Conservation (phyloP, 2,329 filamentous ascomycete genomes). For the Aspergillus ochraceoroseus region DNA sequence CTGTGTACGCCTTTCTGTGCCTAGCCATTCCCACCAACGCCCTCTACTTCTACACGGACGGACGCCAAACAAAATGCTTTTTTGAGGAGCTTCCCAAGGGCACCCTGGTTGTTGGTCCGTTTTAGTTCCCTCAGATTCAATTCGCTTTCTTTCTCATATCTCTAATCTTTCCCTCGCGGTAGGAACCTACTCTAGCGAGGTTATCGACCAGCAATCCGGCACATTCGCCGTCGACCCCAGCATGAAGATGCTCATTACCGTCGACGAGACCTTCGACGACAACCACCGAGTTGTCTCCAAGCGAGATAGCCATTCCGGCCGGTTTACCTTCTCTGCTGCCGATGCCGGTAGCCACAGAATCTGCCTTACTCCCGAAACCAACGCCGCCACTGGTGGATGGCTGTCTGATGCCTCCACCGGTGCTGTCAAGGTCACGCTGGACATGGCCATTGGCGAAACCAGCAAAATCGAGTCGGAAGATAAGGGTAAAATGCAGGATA, state of each 20-base stretch:
- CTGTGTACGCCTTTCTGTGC: constrained; percentile 62
- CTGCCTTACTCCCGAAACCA: constrained; percentile 83
- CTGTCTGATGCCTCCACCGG: constrained; percentile 63
- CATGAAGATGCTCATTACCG: constrained; percentile 81
- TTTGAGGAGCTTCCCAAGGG: constrained; percentile 97
- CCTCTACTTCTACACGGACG: constrained; percentile 94
- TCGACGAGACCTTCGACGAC: constrained; percentile 95
- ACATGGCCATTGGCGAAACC: constrained; percentile 91
- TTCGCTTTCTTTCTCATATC: too few relatives aligned
- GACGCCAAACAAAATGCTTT: constrained; percentile 84
- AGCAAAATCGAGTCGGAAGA: constrained; percentile 90
- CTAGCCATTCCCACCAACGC: constrained; percentile 64
- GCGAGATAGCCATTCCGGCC: constrained; percentile 67
- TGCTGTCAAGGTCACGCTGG: constrained; percentile 76
- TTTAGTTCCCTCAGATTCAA: too few relatives aligned
- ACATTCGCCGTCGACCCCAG: constrained; percentile 68
- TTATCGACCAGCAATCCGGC: constrained; percentile 67
- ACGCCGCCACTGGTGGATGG: constrained; percentile 65
- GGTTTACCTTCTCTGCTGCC: constrained; percentile 92
- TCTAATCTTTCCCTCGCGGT: too few relatives aligned
- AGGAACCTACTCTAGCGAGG: constrained; percentile 81
- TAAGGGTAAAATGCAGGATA: constrained; percentile 86
- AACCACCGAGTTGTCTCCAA: constrained; percentile 94
- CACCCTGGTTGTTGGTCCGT: constrained; percentile 80
- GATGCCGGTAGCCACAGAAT: constrained; percentile 94